Conservation (phyloP, 257 asterid genomes). For the Salvia splendens region DNA sequence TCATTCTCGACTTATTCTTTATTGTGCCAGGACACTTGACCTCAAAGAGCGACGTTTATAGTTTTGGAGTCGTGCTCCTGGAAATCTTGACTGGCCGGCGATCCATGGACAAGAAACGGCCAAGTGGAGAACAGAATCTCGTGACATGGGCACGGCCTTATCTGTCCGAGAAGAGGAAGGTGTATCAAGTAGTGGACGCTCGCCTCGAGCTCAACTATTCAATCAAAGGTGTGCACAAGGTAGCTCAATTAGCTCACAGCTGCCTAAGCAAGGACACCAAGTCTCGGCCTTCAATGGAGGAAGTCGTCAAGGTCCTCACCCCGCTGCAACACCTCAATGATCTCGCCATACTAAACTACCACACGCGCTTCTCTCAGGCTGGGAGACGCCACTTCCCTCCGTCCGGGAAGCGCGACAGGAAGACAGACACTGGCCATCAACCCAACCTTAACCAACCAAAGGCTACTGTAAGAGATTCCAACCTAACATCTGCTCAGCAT, state of each 20-base stretch:
- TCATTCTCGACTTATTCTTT: not conserved
- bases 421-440: constrained; percentile 52
- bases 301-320: constrained; percentile 66
- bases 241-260: constrained; percentile 63
- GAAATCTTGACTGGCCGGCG: constrained; percentile 87
- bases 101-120: constrained; percentile 91
- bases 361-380: constrained; percentile 56
- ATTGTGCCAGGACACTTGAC: constrained; percentile 71
- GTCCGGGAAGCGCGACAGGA: constrained; percentile 61
- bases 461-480: constrained; percentile 48
- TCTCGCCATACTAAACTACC: constrained; percentile 67
- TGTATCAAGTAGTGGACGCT: constrained; percentile 84
- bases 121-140: constrained; percentile 88
- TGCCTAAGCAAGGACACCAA: constrained; percentile 83
- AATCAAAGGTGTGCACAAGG: constrained; percentile 74
- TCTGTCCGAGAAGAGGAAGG: constrained; percentile 78
- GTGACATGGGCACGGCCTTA: constrained; percentile 92
- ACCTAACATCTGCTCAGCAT: constrained; percentile 50
- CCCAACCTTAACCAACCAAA: constrained; percentile 46
- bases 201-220: constrained; percentile 85
- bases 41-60: constrained; percentile 87
- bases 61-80: constrained; percentile 89
- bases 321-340: constrained; percentile 78
- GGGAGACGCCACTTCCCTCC: constrained; percentile 71
- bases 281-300: constrained; percentile 89